Conservation (phyloP, 2,329 filamentous ascomycete species). For the Fusarium mangiferae region DNA sequence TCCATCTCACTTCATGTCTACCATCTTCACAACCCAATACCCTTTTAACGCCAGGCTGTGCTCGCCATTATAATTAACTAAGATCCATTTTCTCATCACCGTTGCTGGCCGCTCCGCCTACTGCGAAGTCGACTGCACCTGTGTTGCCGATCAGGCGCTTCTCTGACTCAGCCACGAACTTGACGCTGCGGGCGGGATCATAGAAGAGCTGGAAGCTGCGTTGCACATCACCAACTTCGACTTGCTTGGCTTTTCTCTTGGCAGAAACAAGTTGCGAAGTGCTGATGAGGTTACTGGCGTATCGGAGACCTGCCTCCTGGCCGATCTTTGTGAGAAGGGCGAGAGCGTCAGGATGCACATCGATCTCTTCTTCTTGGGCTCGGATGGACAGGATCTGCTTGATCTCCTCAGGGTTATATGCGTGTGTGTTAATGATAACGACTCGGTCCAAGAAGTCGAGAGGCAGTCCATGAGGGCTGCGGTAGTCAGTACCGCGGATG, state of each 20-base stretch:
- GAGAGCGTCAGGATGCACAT: slow-evolving; percentile 87
- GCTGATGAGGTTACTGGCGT: slow-evolving; percentile 97
- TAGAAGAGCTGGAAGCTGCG: slow-evolving; percentile 95
- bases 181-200: slow-evolving; percentile 86
- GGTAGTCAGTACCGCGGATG: slow-evolving; percentile 93
- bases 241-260: slow-evolving; percentile 86
- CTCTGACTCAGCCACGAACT: slow-evolving; percentile 90
- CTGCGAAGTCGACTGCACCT: slow-evolving; percentile 78
- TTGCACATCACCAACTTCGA: slow-evolving; percentile 88
- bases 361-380: slow-evolving; percentile 95
- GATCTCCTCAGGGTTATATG: slow-evolving; percentile 86
- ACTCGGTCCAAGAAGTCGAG: slow-evolving; percentile 96
- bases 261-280: slow-evolving; percentile 88
- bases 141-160: slow-evolving; percentile 91
- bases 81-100: slow-evolving; percentile 61
- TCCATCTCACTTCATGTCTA: slow-evolving; percentile 32
- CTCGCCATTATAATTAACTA: slow-evolving; percentile 49
- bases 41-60: slow-evolving; percentile 47
- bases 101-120: slow-evolving; percentile 41
- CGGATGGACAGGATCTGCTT: slow-evolving; percentile 92
- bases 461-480: slow-evolving; percentile 90
- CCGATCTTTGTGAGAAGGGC: slow-evolving; percentile 96
- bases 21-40: slow-evolving; percentile 32
- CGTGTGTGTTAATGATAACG: slow-evolving; percentile 93
- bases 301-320: slow-evolving; percentile 88